These are phyloP conservation scores for Leccinum pallidistipes DNA, from an alignment of 1,284 basidiomycete genomes.

Conservation along the genomic window DNA sequence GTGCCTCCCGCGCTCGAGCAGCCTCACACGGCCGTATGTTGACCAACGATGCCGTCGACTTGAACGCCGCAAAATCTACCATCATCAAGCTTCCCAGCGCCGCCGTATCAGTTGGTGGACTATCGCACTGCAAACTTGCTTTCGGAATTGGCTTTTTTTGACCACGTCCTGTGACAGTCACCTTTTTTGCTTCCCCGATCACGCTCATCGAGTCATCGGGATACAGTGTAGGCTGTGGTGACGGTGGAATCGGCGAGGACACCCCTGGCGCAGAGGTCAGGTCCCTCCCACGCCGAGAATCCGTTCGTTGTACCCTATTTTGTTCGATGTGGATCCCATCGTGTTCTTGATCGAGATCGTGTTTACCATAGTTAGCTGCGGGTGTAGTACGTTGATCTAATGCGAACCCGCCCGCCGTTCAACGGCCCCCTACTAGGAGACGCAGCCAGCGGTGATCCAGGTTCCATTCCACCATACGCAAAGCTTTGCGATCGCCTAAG, in stretches of 20 bases:
- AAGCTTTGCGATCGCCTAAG: constrained; percentile 41
- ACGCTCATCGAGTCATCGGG: constrained; percentile 72
- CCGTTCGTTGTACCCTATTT: constrained; percentile 36
- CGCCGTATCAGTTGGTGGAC: constrained; percentile 44
- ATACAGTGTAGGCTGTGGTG: constrained; percentile 60
- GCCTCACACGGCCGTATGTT: constrained; percentile 32
- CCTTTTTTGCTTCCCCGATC: constrained; percentile 41
- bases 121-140: constrained; percentile 17
- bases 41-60: constrained; percentile 36
- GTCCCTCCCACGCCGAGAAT: constrained; percentile 48
- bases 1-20: constrained; percentile 19
- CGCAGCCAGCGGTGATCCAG: constrained; percentile 42
- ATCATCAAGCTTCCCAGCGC: constrained; percentile 62
- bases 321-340: constrained; percentile 31
- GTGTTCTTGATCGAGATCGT: constrained; percentile 33
- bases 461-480: constrained; percentile 57
- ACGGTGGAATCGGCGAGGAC: constrained; percentile 42
- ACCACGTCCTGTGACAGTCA: constrained; percentile 27
- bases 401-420: constrained; percentile 54
- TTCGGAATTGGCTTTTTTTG: constrained; percentile 38
- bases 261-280: constrained; percentile 56
- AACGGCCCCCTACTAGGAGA: constrained; percentile 24
- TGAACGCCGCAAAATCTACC: constrained; percentile 46
- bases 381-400: constrained; percentile 69
- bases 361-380: constrained; percentile 36